Evolutionary conservation across 1,284 basidiomycete genomes (phyloP).

Genomic region (Binderoboletus segoi): DNA sequence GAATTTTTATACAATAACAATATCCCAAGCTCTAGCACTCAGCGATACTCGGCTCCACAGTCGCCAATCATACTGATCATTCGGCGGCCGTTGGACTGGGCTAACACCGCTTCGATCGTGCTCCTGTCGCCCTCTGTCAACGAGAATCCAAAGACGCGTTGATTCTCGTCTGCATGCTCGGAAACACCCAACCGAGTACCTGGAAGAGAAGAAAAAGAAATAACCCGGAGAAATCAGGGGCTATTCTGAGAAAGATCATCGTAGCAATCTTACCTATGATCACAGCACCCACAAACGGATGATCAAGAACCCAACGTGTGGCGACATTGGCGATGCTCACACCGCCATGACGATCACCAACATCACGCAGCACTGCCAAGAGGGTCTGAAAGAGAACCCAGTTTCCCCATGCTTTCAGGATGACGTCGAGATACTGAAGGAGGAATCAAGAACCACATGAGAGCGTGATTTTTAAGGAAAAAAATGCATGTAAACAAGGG

Average conservation of each 20-base stretch:
- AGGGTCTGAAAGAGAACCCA: slow-evolving; percentile 77
- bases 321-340: slow-evolving; percentile 77
- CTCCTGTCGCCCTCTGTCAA: slow-evolving; percentile 58
- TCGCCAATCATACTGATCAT: slow-evolving; percentile 75
- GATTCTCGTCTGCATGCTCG: slow-evolving; percentile 72
- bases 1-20: background rate
- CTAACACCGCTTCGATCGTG: slow-evolving; percentile 63
- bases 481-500: background rate
- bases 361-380: slow-evolving; percentile 55
- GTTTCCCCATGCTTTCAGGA: slow-evolving; percentile 73
- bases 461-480: background rate
- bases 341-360: slow-evolving; percentile 69
- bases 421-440: slow-evolving; percentile 79
- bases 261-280: slow-evolving; percentile 60
- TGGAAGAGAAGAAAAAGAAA: slow-evolving; percentile 32
- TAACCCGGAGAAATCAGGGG: slow-evolving; percentile 5
- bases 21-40: slow-evolving; percentile 8
- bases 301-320: slow-evolving; percentile 80
- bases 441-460: background rate
- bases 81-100: slow-evolving; percentile 55
- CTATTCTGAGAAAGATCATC: slow-evolving; percentile 4
- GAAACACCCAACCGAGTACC: slow-evolving; percentile 77
- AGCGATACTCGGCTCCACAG: slow-evolving; percentile 82
- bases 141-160: slow-evolving; percentile 57
- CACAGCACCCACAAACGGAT: slow-evolving; percentile 75